Base-by-base conservation (phyloP, 805 yeast species). In the Metschnikowia henanensis region DNA sequence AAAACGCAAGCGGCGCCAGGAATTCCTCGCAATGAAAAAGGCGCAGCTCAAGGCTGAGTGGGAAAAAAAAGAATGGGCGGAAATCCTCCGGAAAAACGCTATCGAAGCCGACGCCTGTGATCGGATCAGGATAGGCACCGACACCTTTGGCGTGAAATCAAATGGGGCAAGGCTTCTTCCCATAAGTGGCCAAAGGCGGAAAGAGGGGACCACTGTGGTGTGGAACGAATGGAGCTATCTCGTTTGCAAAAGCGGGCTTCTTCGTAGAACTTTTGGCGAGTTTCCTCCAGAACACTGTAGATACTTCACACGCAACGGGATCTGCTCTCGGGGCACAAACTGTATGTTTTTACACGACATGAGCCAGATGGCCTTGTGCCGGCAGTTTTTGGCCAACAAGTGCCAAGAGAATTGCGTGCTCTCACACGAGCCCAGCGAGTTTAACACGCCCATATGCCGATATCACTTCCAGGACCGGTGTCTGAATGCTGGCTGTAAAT, bases 271-370 rank as follows among this genome's bases (percentile, higher is more conserved):
- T 20, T 18, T 18, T 8, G 37, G 39, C 12, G 41, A 37, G 16
- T 15, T 35, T 5, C n/a, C 37, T 2, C 25, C 39, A 5, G 61
- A 61, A 4, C 61, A 50, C 31, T 68, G 73, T 50, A 58, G 64
- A n/a, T 64, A 64, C 49, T 72, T 60, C 53, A 56, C 68, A 12
- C 59, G 72, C 48, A 58, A 48, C 70, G 85, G 86, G 2, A 57
- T 62, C 15, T 83, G 94, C 57, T 64, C 65, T 37, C 75, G 76
- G 49, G 80, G 79, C 16, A 56, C 65, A 17, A 46, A 57, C 4
- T 87, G 94, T 58, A 66, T 65, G 19, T 83, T 73, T 53, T 56
- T 58, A 4, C 94, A 86, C 57, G 74, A 76, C 37, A 61, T 67
- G 18, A 49, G 64, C 5, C 80, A 72, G 35, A 68, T 81, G 17